Percentiles rank a stretch among this genome's conserved stretches.
Evolutionary conservation across 768 basidiomycete species (phyloP).

Genomic region (Tricholomella constricta): DNA sequence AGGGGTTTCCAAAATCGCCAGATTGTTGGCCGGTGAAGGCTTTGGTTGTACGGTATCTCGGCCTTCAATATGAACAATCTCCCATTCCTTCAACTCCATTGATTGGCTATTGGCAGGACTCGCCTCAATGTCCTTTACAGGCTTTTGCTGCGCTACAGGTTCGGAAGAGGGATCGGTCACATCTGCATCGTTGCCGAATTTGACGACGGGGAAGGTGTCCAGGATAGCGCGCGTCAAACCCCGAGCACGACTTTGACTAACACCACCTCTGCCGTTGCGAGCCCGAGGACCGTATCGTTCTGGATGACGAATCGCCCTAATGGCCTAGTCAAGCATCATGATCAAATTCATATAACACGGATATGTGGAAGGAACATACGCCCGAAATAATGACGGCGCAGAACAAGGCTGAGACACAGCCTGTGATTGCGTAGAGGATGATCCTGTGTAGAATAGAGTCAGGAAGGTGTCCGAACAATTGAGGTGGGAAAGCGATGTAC

Average conservation of each 20-base stretch:
- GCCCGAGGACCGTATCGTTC: constrained; percentile 86
- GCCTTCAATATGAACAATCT: constrained; percentile 9
- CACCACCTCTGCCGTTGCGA: constrained; percentile 38
- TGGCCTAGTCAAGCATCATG: constrained; percentile 48
- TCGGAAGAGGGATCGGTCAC: not conserved
- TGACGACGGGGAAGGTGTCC: constrained; percentile 94
- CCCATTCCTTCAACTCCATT: constrained; percentile 20
- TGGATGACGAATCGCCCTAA: constrained; percentile 83
- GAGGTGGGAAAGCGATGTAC: constrained; percentile 38
- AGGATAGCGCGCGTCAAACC: constrained; percentile 91
- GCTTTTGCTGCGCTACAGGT: not conserved
- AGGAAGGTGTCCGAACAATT: constrained; percentile 8
- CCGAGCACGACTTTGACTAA: constrained; percentile 68
- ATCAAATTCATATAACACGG: constrained; percentile 4
- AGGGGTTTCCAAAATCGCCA: not conserved
- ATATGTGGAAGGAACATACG: constrained; percentile 42
- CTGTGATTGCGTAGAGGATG: constrained; percentile 84
- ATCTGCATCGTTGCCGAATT: constrained; percentile 54
- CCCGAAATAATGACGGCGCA: constrained; percentile 84
- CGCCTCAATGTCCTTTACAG: constrained; percentile 30
- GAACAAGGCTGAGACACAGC: constrained; percentile 84
- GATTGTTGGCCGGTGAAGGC: not conserved
- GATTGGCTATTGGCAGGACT: not conserved
- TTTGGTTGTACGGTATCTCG: constrained; percentile 1
- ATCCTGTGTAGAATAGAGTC: constrained; percentile 50